Conservation (phyloP, 257 asterid genomes). For the Perilla frutescens region DNA sequence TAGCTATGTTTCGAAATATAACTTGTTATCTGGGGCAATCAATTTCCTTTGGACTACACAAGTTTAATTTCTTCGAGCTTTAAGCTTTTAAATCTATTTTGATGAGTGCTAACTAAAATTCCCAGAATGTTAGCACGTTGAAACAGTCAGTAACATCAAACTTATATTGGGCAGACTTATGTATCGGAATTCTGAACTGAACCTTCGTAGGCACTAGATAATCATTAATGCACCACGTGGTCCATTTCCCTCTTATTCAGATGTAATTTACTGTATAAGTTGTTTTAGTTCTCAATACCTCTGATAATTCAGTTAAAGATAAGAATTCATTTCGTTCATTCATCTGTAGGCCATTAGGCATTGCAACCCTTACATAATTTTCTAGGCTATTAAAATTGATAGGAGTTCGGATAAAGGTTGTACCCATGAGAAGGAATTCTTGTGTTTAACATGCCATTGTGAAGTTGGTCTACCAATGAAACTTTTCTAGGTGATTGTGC, state of each 20-base stretch:
- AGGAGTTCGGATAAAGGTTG: background rate
- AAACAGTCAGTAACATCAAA: background rate
- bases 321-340: slow-evolving; percentile 2
- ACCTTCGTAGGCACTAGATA: background rate
- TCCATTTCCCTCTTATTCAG: too few relatives aligned
- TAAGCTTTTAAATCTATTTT: background rate
- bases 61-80: background rate
- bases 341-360: background rate
- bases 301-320: background rate
- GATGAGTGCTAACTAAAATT: background rate
- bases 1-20: slow-evolving; percentile 1
- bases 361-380: background rate
- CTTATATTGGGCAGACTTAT: background rate
- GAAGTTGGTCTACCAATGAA: too few relatives aligned
- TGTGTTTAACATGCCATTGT: too few relatives aligned
- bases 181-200: background rate
- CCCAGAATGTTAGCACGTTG: background rate
- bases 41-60: background rate
- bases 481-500: too few relatives aligned
- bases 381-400: background rate
- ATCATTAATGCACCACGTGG: too few relatives aligned
- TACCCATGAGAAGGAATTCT: background rate
- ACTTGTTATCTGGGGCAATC: background rate
- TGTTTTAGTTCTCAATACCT: slow-evolving; percentile 12
- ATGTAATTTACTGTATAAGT: background rate